Base-by-base conservation (phyloP, 108 stramenopile species). In the Aurantiochytrium sp. region DNA sequence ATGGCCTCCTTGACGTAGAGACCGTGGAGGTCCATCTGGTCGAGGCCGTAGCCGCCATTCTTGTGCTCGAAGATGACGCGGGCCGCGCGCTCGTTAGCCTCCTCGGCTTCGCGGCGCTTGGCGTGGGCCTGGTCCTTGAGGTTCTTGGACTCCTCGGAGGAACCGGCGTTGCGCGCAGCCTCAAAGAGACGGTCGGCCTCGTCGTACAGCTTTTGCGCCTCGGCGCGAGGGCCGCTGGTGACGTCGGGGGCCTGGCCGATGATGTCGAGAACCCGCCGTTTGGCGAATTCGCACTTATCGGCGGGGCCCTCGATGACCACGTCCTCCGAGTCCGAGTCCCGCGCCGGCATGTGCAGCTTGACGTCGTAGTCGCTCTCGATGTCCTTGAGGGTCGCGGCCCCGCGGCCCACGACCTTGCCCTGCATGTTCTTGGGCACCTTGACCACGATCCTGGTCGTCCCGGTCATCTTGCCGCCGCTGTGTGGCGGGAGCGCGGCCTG, bases 321-420 rank as follows among this genome's bases (percentile, higher is more conserved):
- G 45, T 81, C 73, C 30, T 81, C 73, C 30, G 73, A 81, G 45
- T 41, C 42, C n/a, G 39, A 41, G 12, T 41, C 73, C 19, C 73
- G 36, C 6, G 73, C 73, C 10, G 73, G 73, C 42, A 81, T 48
- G 2, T 48, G 39, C 27, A 81, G 42, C 73, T 81, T 81, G 42
- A 81, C 73, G 45, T 30, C 73, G 3, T 81, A 81, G 73, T 81
- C 73, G 73, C 73, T 81, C 73, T 81, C 73, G 17, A 81, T 81
- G 30, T 81, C 73, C 42, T 48, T 41, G 27, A 81, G 45, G 6
- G 73, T 81, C n/a, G 73, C 73, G 36, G 45, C 39, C 15, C 73
- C 73, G 21, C 45, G 21, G 0, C 73, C 73, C 10, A 81, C 32
- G 21, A 81, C 73, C 24, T 81, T 81, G 73, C 73, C 73, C 30